Evolutionary conservation across 1,284 basidiomycete genomes (phyloP).

Genomic region (Ganoderma lingzhi): DNA sequence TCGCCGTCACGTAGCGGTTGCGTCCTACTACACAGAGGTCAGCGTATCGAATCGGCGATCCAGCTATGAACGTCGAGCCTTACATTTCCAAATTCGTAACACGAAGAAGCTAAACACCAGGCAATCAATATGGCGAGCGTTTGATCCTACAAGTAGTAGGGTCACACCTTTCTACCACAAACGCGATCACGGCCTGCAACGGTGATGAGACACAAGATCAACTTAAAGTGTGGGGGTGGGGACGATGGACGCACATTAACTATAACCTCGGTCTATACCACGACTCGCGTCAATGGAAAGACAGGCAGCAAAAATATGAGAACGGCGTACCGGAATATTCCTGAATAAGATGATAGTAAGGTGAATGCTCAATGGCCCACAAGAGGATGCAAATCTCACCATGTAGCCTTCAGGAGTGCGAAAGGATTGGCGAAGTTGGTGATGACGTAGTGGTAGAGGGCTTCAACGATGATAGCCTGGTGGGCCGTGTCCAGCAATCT

Average conservation of each 20-base stretch:
- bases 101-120: neutral
- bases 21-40: too few species aligned
- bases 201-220: neutral
- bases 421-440: neutral
- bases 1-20: neutral
- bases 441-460: constrained; percentile 2
- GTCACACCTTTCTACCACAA: neutral
- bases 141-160: neutral
- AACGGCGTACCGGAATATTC: neutral
- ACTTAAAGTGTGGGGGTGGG: too few species aligned
- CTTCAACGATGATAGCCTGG: neutral
- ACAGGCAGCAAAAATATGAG: neutral
- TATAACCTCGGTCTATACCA: neutral
- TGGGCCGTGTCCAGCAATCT: neutral
- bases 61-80: neutral
- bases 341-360: neutral
- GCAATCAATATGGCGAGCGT: neutral
- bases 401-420: neutral
- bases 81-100: neutral
- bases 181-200: neutral
- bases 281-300: neutral
- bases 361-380: neutral
- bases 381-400: neutral
- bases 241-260: neutral
- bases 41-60: too few species aligned